These are phyloP conservation scores for Echium plantagineum DNA, from an alignment of 257 asterid genomes.

Conservation along the genomic window DNA sequence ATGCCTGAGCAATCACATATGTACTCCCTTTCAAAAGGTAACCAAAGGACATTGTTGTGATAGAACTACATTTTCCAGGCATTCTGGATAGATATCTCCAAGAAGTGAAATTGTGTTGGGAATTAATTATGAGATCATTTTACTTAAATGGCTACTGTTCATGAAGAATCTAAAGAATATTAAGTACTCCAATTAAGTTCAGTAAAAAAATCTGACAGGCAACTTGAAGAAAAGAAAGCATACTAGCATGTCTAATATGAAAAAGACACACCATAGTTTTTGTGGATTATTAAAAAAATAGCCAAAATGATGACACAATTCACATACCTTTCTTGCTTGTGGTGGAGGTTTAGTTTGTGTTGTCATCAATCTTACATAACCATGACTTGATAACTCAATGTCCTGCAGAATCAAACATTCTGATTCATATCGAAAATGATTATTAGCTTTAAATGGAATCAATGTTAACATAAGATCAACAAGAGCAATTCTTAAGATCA, in stretches of 20 bases:
- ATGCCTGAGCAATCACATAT: not conserved
- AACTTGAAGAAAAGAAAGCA: not conserved
- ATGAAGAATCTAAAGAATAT: too few relatives aligned
- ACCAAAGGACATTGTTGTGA: too few relatives aligned
- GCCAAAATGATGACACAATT: not conserved
- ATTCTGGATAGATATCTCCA: too few relatives aligned
- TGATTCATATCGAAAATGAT: conserved; percentile 6
- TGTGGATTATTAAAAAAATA: not conserved
- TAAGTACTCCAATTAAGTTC: not conserved
- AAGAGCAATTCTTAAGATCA: not conserved
- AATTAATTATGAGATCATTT: too few relatives aligned
- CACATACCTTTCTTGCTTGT: conserved; percentile 45
- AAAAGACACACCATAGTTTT: not conserved
- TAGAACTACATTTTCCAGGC: too few relatives aligned
- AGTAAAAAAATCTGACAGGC: not conserved
- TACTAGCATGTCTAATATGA: conserved; percentile 1
- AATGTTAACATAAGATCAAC: not conserved
- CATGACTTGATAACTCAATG: conserved; percentile 27
- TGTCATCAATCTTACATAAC: conserved; percentile 40
- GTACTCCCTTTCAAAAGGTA: too few relatives aligned
- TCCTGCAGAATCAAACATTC: conserved; percentile 27
- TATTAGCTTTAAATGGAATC: conserved; percentile 1
- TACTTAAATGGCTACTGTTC: too few relatives aligned
- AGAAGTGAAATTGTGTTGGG: too few relatives aligned
- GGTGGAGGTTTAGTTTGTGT: conserved; percentile 46